Conservation (phyloP, 805 yeast species). For the Candida silvatica region DNA sequence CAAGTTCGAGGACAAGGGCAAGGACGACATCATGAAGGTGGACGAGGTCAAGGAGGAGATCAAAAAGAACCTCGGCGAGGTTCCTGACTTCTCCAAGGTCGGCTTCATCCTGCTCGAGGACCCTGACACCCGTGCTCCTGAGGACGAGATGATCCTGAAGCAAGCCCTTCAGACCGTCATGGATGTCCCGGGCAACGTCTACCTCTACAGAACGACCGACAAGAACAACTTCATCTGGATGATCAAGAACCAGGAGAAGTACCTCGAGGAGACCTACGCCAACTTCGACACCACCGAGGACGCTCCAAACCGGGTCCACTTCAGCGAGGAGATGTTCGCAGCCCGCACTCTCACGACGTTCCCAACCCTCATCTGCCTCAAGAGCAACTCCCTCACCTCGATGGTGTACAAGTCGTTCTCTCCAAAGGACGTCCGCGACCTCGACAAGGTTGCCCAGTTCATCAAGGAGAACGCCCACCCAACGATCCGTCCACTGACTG, state of each 20-base stretch:
- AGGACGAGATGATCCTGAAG: constrained; percentile 56
- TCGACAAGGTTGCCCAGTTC: constrained; percentile 39
- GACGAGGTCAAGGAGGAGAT: constrained; percentile 11
- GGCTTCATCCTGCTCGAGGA: constrained; percentile 49
- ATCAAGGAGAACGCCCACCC: constrained; percentile 43
- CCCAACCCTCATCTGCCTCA: constrained; percentile 57
- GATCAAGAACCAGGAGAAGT: constrained; percentile 31
- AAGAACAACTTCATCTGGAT: constrained; percentile 27
- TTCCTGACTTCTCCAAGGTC: constrained; percentile 31
- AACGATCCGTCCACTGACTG: constrained; percentile 41
- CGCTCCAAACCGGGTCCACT: constrained; percentile 15
- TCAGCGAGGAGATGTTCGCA: constrained; percentile 36
- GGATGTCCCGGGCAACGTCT: constrained; percentile 44
- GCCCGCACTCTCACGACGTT: constrained; percentile 47
- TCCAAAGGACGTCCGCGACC: constrained; percentile 53
- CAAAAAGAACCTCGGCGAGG: constrained; percentile 15
- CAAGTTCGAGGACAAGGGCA: constrained; percentile 26
- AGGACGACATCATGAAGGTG: constrained; percentile 14
- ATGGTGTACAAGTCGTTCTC: constrained; percentile 51
- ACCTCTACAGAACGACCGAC: constrained; percentile 45
- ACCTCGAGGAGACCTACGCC: constrained; percentile 32
- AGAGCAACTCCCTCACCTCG: constrained; percentile 45
- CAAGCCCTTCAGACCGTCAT: constrained; percentile 54
- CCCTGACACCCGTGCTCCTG: constrained; percentile 39
- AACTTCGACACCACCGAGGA: constrained; percentile 26